These are phyloP conservation scores for Venturia carpophila DNA, from an alignment of 2,329 filamentous ascomycete species.

Conservation along the genomic window DNA sequence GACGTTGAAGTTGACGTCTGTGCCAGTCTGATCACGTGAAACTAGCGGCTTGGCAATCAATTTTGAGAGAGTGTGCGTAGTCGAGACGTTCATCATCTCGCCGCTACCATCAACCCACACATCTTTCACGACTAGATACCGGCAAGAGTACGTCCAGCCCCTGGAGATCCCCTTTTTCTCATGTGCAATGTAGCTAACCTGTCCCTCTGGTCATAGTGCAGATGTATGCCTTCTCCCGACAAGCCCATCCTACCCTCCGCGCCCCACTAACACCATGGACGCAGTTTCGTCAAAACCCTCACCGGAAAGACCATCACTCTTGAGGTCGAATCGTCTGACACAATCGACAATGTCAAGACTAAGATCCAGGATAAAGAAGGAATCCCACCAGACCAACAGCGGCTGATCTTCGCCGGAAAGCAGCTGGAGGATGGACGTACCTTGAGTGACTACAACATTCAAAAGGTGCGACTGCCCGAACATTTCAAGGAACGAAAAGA, in stretches of 20 bases:
- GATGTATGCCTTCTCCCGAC: conserved; percentile 59
- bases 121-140: conserved; percentile 1
- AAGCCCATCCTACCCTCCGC: conserved; percentile 21
- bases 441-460: conserved; percentile 97
- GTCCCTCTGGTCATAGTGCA: conserved; percentile 57
- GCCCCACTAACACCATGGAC: conserved; percentile 25
- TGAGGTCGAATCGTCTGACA: conserved; percentile 97
- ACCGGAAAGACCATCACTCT: conserved; percentile 99
- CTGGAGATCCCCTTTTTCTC: not conserved
- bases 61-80: not conserved
- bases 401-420: conserved; percentile 98
- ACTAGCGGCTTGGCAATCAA: not conserved
- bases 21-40: not conserved
- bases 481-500: not conserved
- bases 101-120: not conserved
- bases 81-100: not conserved
- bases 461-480: conserved; percentile 63
- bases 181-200: conserved; percentile 38
- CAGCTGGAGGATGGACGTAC: conserved; percentile 98
- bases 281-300: conserved; percentile 99
- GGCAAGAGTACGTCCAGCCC: conserved; percentile 1
- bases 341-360: conserved; percentile 99
- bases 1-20: too few species aligned
- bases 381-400: conserved; percentile 96
- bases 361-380: conserved; percentile 99